Evolutionary conservation across 805 yeast species (phyloP).

Genomic region (Yamadazyma endophytica): DNA sequence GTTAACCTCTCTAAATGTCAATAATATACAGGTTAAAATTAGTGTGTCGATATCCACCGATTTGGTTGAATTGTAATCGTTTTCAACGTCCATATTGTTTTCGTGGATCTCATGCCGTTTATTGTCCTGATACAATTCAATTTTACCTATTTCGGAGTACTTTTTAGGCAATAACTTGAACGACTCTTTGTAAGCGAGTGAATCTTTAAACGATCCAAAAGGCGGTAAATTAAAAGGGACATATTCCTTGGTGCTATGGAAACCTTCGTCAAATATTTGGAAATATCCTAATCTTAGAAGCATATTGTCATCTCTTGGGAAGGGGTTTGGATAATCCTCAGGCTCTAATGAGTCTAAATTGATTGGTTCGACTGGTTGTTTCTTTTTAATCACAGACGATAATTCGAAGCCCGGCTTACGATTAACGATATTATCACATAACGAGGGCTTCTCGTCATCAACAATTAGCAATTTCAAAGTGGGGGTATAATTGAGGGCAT

Average conservation of each 20-base stretch:
- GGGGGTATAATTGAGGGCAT: conserved; percentile 27
- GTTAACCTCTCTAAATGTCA: conserved; percentile 29
- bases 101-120: not conserved
- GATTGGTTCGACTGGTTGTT: conserved; percentile 1
- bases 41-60: conserved; percentile 29
- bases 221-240: conserved; percentile 35
- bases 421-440: conserved; percentile 32
- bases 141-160: conserved; percentile 28
- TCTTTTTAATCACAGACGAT: conserved; percentile 8
- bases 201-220: conserved; percentile 32
- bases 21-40: conserved; percentile 26
- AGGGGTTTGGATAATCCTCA: conserved; percentile 24
- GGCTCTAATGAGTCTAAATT: conserved; percentile 6
- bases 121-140: conserved; percentile 32
- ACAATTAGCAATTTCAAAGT: conserved; percentile 28
- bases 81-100: conserved; percentile 1
- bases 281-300: conserved; percentile 14
- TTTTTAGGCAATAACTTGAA: conserved; percentile 29
- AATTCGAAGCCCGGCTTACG: conserved; percentile 22
- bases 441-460: conserved; percentile 30
- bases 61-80: conserved; percentile 21
- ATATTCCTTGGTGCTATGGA: conserved; percentile 8
- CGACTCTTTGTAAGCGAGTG: conserved; percentile 17
- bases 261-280: conserved; percentile 6
- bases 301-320: conserved; percentile 22